Evolutionary conservation across 345 rosid genomes (phyloP).

Genomic region (Odontarrhena argentea): DNA sequence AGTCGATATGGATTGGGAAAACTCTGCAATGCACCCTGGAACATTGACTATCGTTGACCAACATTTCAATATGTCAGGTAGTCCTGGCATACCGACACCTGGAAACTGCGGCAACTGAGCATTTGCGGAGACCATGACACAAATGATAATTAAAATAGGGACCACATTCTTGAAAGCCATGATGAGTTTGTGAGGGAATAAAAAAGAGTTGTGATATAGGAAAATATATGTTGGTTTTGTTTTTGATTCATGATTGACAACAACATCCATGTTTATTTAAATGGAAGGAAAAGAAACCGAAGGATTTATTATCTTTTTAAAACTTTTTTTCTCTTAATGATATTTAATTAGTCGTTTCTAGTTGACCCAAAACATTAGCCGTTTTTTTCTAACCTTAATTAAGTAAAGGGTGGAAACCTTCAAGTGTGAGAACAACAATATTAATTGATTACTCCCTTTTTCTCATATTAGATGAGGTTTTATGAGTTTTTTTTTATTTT

Average conservation of each 20-base stretch:
- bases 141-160: background rate
- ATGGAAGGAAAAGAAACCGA: background rate
- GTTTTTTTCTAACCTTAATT: background rate
- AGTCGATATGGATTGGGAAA: background rate
- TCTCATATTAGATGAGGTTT: too few species aligned
- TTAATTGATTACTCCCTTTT: background rate
- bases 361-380: background rate
- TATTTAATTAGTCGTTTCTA: background rate
- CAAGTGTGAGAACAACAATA: background rate
- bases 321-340: background rate
- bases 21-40: slow-evolving; percentile 5
- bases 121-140: background rate
- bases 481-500: too few species aligned
- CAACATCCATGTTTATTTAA: background rate
- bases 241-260: background rate
- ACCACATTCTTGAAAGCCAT: background rate
- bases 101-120: background rate
- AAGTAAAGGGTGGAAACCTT: background rate
- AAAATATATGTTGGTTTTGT: too few species aligned
- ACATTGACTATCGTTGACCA: background rate
- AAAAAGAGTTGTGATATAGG: too few species aligned
- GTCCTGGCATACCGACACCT: background rate
- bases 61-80: background rate
- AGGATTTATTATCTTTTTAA: background rate
- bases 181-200: too few species aligned